phyloP scores from a whole-genome alignment of 2,329 filamentous ascomycete genomes.

The Stagonosporopsis cucurbitacearum region DNA sequence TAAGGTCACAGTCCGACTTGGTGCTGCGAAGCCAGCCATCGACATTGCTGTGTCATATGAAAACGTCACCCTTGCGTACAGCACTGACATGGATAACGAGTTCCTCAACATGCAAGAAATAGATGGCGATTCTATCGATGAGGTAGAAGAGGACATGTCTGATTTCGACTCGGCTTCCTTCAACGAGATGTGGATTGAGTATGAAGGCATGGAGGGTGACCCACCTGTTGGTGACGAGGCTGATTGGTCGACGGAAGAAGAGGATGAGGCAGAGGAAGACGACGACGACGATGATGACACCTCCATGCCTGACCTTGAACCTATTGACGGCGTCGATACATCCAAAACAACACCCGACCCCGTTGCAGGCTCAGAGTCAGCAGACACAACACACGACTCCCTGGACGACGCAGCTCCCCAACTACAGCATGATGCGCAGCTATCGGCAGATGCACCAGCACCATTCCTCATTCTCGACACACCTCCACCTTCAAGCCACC shows the following conservation, averaged over 20 bases:
- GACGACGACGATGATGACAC: constrained; percentile 42
- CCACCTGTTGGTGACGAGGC: constrained; percentile 40
- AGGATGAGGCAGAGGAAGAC: constrained; percentile 44
- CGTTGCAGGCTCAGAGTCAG: constrained; percentile 29
- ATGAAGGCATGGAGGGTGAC: constrained; percentile 47
- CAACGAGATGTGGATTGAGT: constrained; percentile 49
- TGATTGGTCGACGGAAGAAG: constrained; percentile 49
- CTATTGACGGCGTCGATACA: constrained; percentile 33
- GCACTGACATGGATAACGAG: constrained; percentile 50
- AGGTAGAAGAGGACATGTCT: constrained; percentile 40
- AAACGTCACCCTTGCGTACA: constrained; percentile 56
- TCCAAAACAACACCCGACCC: constrained; percentile 46
- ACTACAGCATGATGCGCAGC: constrained; percentile 17
- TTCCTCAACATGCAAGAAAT: constrained; percentile 31
- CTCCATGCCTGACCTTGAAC: constrained; percentile 37
- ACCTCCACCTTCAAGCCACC: constrained; percentile 42
- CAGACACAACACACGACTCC: constrained; percentile 3
- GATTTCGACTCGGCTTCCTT: constrained; percentile 44
- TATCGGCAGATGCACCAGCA: constrained; percentile 13
- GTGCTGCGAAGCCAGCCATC: constrained; percentile 55
- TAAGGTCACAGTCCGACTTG: constrained; percentile 60
- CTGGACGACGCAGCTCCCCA: constrained; percentile 10
- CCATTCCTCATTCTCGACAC: constrained; percentile 48
- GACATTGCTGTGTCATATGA: constrained; percentile 60
- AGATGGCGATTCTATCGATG: constrained; percentile 40